These are phyloP conservation scores for Geotrichum aggregatum DNA, from an alignment of 1,139 yeast species.

Conservation along the genomic window DNA sequence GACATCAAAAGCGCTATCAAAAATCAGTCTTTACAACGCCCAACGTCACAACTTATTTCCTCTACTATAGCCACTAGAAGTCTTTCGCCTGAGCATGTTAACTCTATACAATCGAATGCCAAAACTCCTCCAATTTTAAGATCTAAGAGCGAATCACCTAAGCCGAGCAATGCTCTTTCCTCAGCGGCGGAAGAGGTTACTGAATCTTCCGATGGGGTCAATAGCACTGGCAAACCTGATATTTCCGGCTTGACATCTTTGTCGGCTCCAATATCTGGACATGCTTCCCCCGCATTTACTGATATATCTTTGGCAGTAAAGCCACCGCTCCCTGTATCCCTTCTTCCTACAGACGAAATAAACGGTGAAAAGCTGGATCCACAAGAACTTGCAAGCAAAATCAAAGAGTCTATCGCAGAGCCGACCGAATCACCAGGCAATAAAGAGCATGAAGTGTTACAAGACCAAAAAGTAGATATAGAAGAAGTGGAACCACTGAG, in stretches of 20 bases:
- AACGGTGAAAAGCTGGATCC: slow-evolving; percentile 1
- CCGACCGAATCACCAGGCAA: background rate
- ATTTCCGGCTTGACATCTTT: background rate
- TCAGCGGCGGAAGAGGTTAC: background rate
- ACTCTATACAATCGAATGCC: background rate
- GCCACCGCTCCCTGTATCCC: slow-evolving; percentile 11
- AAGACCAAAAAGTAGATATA: slow-evolving; percentile 4
- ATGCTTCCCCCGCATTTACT: slow-evolving; percentile 39
- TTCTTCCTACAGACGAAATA: background rate
- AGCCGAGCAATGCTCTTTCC: background rate
- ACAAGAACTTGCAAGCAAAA: slow-evolving; percentile 2
- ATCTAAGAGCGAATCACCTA: slow-evolving; percentile 8
- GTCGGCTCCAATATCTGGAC: slow-evolving; percentile 25
- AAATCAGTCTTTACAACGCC: background rate
- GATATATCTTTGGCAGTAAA: slow-evolving; percentile 41
- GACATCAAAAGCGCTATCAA: background rate
- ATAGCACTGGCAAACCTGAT: background rate
- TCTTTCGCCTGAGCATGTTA: slow-evolving; percentile 4
- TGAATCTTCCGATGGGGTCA: background rate
- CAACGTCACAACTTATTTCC: background rate
- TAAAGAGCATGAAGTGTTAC: slow-evolving; percentile 1
- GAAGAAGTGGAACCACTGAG: slow-evolving; percentile 1
- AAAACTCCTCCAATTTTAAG: background rate
- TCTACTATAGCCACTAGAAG: slow-evolving; percentile 2
- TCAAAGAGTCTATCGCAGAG: background rate